Evolutionary conservation across 1,139 yeast species (phyloP), one percentile per base, ranked within the genome.

Genomic region (Hyphopichia burtonii): DNA sequence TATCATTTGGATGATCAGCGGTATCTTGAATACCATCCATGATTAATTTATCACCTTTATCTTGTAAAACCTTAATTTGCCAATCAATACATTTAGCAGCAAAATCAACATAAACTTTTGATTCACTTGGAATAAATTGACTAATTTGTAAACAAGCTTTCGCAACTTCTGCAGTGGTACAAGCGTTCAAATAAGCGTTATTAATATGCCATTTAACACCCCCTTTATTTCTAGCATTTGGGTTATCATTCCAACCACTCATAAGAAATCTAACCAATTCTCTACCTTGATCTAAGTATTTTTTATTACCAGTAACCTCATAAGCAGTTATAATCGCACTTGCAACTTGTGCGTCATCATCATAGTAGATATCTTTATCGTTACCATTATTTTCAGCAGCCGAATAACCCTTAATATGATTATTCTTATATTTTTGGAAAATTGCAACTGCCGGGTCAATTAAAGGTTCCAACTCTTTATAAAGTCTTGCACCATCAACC

Each of bases 331-430:
- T 65, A 54, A 82, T 71, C 10, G 85, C 85, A 51, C 83, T 73
- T 16, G 86, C 84, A 14, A 83, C 82, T 56, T 84, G 91, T 4
- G 90, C 91, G 55, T 83, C 86, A 54, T 84, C 91, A 57, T 84
- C 91, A 51, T 81, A 83, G 58, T 83, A 83, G 38, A 84, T 79
- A 56, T 84, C 90, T 38, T 66, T 66, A 58, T 82, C 84, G 38
- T 75, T 77, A 31, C 78, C 76, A 42, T 65, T 65, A 56, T 78
- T 71, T 54, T 77, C 81, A 3, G 83, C 82, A 2, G 86, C 86
- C 36, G 82, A 73, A 56, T 66, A 81, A 2, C 82, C 85, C 45
- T 71, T 75, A 53, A 66, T 55, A 46, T 72, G 64, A 12, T 68
- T 65, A 47, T 80, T 77, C 59, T 78, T 77, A 60, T 82, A 83